Evolutionary conservation across 192 early-diverging fungal genomes (phyloP).

Genomic region (Backusella circina): DNA sequence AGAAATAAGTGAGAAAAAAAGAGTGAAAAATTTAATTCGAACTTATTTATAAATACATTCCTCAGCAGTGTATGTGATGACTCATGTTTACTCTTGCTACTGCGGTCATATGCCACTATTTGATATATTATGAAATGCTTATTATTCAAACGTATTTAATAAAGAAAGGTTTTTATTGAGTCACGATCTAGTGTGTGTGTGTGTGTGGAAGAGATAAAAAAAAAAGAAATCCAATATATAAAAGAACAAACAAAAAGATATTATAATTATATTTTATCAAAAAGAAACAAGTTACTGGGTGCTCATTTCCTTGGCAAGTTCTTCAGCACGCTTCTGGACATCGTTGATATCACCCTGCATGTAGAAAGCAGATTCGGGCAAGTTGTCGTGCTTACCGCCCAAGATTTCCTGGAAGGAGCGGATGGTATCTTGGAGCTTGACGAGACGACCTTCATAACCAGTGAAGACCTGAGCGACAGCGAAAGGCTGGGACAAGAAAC

Average conservation of each 20-base stretch:
- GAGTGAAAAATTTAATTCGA: background rate
- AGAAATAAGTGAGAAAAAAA: background rate
- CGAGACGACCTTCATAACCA: too few species aligned
- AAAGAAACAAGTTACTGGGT: slow-evolving; percentile 7
- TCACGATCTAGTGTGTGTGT: too few species aligned
- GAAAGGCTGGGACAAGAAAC: too few species aligned
- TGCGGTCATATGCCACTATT: background rate
- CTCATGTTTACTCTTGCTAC: background rate
- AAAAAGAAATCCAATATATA: slow-evolving; percentile 1
- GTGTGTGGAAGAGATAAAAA: background rate
- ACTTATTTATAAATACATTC: background rate
- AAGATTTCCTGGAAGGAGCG: too few species aligned
- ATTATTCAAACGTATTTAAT: background rate
- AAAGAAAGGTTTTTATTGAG: background rate
- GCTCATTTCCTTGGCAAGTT: slow-evolving; percentile 28
- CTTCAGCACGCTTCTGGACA: slow-evolving; percentile 82
- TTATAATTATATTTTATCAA: slow-evolving; percentile 7
- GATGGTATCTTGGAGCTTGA: too few species aligned
- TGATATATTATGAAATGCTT: too few species aligned
- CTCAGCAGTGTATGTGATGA: background rate
- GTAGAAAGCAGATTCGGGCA: too few species aligned
- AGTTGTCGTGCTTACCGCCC: too few species aligned
- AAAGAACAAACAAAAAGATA: background rate
- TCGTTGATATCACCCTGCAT: slow-evolving; percentile 96
- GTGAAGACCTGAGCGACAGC: too few species aligned